Percentiles rank a stretch among this genome's conserved stretches.
Conservation (phyloP, 2,329 filamentous ascomycete species). For the Fusarium sp. region DNA sequence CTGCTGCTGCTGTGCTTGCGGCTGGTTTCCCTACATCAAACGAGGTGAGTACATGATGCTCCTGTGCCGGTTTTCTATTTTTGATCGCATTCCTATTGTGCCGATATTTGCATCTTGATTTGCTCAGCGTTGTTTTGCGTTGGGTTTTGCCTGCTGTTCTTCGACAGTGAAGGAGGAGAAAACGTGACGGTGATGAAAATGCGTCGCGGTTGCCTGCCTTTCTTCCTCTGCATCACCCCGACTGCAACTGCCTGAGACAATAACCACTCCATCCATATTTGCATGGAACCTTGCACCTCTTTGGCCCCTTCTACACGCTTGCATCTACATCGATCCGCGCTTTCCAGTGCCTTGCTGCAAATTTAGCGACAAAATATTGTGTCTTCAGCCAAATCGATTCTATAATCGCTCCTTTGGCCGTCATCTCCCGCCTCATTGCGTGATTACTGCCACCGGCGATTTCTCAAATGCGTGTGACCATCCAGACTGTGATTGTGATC, state of each 20-base stretch:
- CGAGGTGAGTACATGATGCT: conserved; percentile 41
- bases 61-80: conserved; percentile 7
- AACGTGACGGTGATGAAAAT: conserved; percentile 27
- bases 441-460: conserved; percentile 42
- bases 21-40: conserved; percentile 22
- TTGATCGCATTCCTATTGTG: conserved; percentile 18
- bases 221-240: conserved; percentile 22
- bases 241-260: conserved; percentile 19
- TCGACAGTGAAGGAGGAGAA: conserved; percentile 2
- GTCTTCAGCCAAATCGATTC: conserved; percentile 21
- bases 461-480: conserved; percentile 43
- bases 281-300: conserved; percentile 5
- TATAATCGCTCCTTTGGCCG: conserved; percentile 20
- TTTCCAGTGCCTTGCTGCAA: conserved; percentile 25
- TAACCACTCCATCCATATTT: conserved; percentile 11
- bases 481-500: conserved; percentile 28
- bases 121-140: neutral
- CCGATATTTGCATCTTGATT: conserved; percentile 2
- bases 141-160: conserved; percentile 12
- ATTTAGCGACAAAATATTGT: conserved; percentile 20
- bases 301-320: conserved; percentile 7
- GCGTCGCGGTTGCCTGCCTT: conserved; percentile 22
- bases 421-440: conserved; percentile 32
- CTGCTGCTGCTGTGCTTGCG: conserved; percentile 37
- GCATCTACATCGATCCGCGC: conserved; percentile 11